Base-by-base conservation (phyloP, 2,329 filamentous ascomycete genomes). In the Exophiala mesophila region DNA sequence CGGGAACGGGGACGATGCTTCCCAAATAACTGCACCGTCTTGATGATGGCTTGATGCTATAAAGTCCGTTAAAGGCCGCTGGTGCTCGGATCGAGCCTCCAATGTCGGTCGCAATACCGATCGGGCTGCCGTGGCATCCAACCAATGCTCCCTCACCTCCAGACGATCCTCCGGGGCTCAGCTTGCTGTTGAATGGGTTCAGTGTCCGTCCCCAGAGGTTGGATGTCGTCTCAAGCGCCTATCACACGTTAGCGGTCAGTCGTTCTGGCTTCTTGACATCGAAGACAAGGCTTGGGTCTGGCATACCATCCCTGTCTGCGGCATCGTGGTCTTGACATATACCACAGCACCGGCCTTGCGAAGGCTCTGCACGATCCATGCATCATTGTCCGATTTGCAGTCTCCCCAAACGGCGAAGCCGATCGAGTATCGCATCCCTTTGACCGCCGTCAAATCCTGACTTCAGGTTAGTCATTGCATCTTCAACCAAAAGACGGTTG, bases 51-150 rank as follows among this genome's bases (percentile, higher is more conserved):
- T 45, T 56, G 2, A 63, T 55, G 3, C 71, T 71, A 33, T 69
- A 74, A 0, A 73, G 55, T 2, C 68, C 70, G 45, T 72, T 68
- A 42, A 72, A 67, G 52, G 69, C 65, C 0, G 71, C 65, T 1
- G 73, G 74, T 8, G 75, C 65, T 2, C 73, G 63, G 38, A 75
- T 71, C 2, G 64, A 69, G 5, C 73, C 72, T n/a, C 73, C 73
- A 6, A 76, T 67, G 52, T 77, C 73, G 3, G 74, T 76, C 2
- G 72, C 73, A 1, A 76, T 65, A 3, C 73, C 74, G 0, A 76
- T 50, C 0, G 71, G 50, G 12, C 66, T 70, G 0, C 72, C 73
- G 15, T 67, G 57, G 54, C 70, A 64, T 0, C 65, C 70, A 1
- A 76, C 35, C 2, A 77, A 59, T 1, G 73, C 71, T 15, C 68